A percentile compares a stretch with the other conserved stretches of the same genome.
Conservation (phyloP, 2,329 filamentous ascomycete genomes). For the Zymoseptoria ardabiliae region DNA sequence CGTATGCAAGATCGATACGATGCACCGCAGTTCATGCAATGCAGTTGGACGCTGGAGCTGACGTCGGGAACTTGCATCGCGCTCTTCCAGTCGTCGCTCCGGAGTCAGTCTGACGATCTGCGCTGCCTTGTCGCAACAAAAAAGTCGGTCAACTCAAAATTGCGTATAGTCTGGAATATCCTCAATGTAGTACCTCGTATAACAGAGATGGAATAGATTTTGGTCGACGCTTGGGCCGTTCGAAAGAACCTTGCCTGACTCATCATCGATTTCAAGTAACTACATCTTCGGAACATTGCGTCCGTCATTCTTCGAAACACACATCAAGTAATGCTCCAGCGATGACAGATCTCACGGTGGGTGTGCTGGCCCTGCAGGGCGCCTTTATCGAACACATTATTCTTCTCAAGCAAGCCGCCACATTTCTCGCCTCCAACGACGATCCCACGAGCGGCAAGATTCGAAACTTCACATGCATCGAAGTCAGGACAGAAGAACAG, state of each 20-base stretch:
- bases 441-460: neutral
- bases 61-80: neutral
- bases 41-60: neutral
- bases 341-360: conserved; percentile 43
- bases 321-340: conserved; percentile 3
- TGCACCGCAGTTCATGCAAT: neutral
- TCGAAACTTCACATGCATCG: conserved; percentile 54
- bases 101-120: neutral
- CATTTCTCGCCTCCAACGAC: conserved; percentile 32
- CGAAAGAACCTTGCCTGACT: neutral
- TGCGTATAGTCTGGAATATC: neutral
- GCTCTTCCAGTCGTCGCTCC: neutral
- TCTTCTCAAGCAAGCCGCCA: conserved; percentile 62
- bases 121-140: neutral
- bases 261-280: neutral
- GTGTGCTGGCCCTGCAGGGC: conserved; percentile 74
- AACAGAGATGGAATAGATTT: neutral
- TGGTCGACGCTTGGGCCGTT: neutral
- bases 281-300: neutral
- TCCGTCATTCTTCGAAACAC: neutral
- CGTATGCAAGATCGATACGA: neutral
- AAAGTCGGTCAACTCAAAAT: no score
- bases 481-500: conserved; percentile 70
- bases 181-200: no score
- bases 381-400: conserved; percentile 84